A percentile compares a stretch with the other conserved stretches of the same genome.
phyloP scores from a whole-genome alignment of 306 rosid species.

The Arachis hypogaea region DNA sequence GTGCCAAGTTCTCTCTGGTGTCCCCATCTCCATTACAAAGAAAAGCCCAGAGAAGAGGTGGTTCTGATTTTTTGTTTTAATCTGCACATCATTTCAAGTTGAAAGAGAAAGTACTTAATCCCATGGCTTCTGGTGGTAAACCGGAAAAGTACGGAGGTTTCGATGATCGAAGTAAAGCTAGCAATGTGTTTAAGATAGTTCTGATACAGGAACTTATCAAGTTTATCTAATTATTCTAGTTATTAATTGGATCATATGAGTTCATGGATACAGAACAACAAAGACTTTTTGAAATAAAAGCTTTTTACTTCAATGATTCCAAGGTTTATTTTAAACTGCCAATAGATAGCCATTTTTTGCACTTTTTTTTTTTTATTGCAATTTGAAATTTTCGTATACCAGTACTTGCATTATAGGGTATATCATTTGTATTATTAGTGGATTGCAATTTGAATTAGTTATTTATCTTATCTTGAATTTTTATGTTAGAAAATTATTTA shows the following conservation, averaged over 20 bases:
- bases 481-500: no score
- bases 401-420: no score
- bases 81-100: constrained; percentile 90
- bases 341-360: neutral
- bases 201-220: constrained; percentile 11
- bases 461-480: no score
- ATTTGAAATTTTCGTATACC: no score
- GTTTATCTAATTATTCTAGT: constrained; percentile 6
- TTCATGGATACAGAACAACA: constrained; percentile 12
- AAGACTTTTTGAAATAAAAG: neutral
- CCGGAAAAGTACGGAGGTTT: constrained; percentile 89
- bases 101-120: constrained; percentile 81
- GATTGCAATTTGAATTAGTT: no score
- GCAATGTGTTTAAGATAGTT: constrained; percentile 48
- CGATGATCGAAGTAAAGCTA: constrained; percentile 82
- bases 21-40: no score
- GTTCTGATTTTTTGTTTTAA: constrained; percentile 21
- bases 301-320: constrained; percentile 11
- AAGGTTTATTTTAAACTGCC: constrained; percentile 10
- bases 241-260: neutral
- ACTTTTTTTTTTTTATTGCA: no score
- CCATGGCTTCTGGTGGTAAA: constrained; percentile 95
- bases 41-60: neutral
- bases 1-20: no score
- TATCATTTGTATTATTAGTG: no score